These are phyloP conservation scores for Melocanna baccifera DNA, from an alignment of 176 grass and related monocot species.

Conservation along the genomic window DNA sequence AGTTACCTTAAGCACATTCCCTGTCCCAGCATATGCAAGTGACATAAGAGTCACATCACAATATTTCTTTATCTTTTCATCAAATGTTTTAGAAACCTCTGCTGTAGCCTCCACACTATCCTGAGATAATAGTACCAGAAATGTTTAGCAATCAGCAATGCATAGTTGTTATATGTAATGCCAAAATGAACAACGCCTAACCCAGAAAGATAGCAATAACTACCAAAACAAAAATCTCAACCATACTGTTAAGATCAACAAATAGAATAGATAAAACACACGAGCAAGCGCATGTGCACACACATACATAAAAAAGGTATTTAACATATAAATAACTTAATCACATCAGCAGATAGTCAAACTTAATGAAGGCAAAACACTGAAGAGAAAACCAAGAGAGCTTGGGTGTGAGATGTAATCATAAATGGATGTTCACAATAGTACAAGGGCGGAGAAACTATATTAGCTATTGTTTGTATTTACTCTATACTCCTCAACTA, in stretches of 20 bases:
- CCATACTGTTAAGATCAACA: neutral
- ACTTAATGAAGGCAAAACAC: neutral
- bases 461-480: neutral
- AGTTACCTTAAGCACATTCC: slow-evolving; percentile 93
- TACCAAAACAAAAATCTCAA: neutral
- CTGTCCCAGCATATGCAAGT: slow-evolving; percentile 93
- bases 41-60: slow-evolving; percentile 93
- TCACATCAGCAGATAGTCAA: neutral
- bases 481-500: neutral
- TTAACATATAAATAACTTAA: neutral
- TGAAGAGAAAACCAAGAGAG: neutral
- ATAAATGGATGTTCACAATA: neutral
- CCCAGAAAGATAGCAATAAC: neutral
- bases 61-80: slow-evolving; percentile 96
- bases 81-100: slow-evolving; percentile 95
- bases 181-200: neutral
- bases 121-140: slow-evolving; percentile 37
- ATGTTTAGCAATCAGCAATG: too few relatives aligned
- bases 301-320: neutral
- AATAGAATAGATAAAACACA: neutral
- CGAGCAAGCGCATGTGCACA: neutral
- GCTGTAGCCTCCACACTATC: slow-evolving; percentile 80
- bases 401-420: neutral
- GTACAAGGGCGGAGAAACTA: neutral
- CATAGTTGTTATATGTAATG: too few relatives aligned